Evolutionary conservation across 1,284 basidiomycete species (phyloP).

Genomic region (Wallemia hederae): DNA sequence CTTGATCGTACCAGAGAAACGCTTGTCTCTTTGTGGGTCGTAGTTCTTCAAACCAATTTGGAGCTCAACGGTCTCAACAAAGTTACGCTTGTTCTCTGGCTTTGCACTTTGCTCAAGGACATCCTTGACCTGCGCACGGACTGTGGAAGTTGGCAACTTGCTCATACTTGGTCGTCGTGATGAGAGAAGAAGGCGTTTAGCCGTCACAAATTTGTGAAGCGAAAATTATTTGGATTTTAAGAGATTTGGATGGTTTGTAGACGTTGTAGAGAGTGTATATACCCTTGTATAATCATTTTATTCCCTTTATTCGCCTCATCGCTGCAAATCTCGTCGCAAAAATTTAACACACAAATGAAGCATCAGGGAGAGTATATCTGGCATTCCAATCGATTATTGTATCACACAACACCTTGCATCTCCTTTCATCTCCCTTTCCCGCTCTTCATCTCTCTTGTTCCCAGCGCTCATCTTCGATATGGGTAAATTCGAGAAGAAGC

Average conservation of each 20-base stretch:
- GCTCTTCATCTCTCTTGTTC: not conserved
- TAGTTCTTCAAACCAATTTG: slow-evolving; percentile 97
- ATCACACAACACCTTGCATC: not conserved
- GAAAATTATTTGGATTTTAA: too few relatives aligned
- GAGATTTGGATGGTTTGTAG: too few relatives aligned
- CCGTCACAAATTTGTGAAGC: too few relatives aligned
- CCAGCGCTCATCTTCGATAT: not conserved
- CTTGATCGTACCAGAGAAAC: slow-evolving; percentile 94
- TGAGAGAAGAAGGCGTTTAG: not conserved
- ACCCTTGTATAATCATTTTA: not conserved
- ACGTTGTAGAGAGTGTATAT: too few relatives aligned
- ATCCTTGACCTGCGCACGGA: not conserved
- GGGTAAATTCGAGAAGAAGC: slow-evolving; percentile 1
- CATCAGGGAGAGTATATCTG: too few relatives aligned
- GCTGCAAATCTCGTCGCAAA: not conserved
- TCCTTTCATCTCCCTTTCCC: not conserved
- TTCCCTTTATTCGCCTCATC: not conserved
- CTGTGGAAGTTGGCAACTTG: not conserved
- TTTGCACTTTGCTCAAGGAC: not conserved
- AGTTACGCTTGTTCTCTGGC: slow-evolving; percentile 51
- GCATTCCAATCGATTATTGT: too few relatives aligned
- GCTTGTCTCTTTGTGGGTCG: slow-evolving; percentile 80
- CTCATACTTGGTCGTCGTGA: not conserved
- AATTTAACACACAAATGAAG: too few relatives aligned
- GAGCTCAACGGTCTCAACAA: slow-evolving; percentile 73